Evolutionary conservation across 331 rosid genomes (phyloP), one percentile per base, ranked within the genome.

Genomic region (Stylosanthes scabra): DNA sequence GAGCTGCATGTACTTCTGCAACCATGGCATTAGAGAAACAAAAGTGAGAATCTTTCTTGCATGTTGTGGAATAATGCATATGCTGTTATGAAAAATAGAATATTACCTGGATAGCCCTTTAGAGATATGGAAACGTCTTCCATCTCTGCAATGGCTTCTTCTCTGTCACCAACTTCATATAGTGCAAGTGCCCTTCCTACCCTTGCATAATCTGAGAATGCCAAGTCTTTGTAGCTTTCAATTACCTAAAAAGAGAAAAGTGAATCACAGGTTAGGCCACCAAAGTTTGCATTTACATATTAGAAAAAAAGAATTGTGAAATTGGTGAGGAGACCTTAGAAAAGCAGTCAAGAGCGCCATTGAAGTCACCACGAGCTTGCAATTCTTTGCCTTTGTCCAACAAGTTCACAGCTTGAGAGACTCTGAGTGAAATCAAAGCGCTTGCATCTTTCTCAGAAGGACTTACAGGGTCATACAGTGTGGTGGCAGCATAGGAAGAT

Each of bases 31-130:
- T 52, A 77, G 60, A 72, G 27, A n/a, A 20, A 20, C 1, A 78
- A 29, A 62, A 66, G 73, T 41, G 6, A 12, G n/a, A 39, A 12
- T 59, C 67, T 77, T 69, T 69, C 52, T 47, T 52, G 15, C 55
- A 39, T 45, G 47, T 25, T 69, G 9, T 57, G 40, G 20, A 75
- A n/a, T n/a, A n/a, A 76, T 20, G 61, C 6, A 47, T 56, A 50
- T 25, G 11, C 50, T 6, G 6, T 14, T 28, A 52, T 8, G 60
- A 25, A 31, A 31, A 31, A 31, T 31, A 31, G 70, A 70, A 61
- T 84, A n/a, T n/a, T n/a, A 91, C 96, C 96, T 25, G 93, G 96
- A 89, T 91, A 91, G 54, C 97, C 97, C 86, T 91, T 91, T 28
- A 91, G 84, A 54, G 97, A 91, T 81, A 91, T 87, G 41, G 97